Percentiles rank a stretch among this genome's conserved stretches.
Conservation (phyloP, 2,329 filamentous ascomycete species). For the Neofusicoccum umdonicola region DNA sequence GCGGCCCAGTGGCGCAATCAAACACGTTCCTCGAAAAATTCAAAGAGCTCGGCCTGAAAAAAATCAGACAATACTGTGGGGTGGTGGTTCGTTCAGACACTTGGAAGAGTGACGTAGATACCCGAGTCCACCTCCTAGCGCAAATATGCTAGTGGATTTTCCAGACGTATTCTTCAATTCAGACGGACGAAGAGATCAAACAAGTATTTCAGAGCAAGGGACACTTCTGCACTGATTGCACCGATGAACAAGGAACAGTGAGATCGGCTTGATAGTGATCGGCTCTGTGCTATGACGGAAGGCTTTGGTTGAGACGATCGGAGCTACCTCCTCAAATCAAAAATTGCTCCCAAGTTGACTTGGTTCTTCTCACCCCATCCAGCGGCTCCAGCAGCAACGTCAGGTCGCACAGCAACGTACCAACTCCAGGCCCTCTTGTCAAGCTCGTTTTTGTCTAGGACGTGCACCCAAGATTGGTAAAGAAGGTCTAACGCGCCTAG, state of each 20-base stretch:
- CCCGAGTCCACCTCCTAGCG: no score
- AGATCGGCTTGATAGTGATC: neutral
- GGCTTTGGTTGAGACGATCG: neutral
- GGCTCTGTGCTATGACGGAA: conserved; percentile 3
- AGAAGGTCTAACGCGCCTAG: conserved; percentile 70
- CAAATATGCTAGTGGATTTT: no score
- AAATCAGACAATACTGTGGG: neutral
- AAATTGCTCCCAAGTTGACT: conserved; percentile 64
- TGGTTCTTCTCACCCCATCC: conserved; percentile 83
- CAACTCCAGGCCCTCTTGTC: conserved; percentile 76
- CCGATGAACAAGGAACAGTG: neutral
- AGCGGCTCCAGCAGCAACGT: conserved; percentile 68
- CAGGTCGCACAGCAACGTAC: conserved; percentile 75
- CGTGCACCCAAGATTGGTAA: conserved; percentile 70
- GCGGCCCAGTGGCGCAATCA: neutral
- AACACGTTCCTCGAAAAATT: neutral
- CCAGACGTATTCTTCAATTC: no score
- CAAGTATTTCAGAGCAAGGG: neutral
- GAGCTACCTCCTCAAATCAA: conserved; percentile 21
- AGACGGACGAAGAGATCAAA: no score
- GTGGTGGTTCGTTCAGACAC: neutral
- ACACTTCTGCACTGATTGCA: neutral
- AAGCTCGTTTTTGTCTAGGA: conserved; percentile 63
- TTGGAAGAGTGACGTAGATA: neutral
- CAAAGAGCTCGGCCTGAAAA: neutral